Conservation (phyloP, 2,329 filamentous ascomycete genomes). For the Zymoseptoria passerinii region DNA sequence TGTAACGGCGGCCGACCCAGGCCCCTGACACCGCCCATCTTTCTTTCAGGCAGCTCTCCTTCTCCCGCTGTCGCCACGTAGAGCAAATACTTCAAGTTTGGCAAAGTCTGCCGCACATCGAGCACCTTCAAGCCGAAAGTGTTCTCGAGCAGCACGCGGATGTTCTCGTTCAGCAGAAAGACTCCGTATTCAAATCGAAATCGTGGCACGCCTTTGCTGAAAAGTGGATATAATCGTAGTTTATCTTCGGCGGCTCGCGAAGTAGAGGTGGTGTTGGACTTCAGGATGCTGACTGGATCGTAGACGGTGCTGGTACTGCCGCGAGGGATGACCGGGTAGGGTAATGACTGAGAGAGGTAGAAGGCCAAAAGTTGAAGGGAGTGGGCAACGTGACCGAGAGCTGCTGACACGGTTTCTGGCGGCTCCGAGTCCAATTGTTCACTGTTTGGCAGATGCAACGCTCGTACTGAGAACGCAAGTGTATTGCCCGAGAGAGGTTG, state of each 20-base stretch:
- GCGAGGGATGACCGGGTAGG: constrained; percentile 66
- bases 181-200: constrained; percentile 95
- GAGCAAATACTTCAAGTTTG: constrained; percentile 86
- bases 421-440: constrained; percentile 57
- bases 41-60: constrained; percentile 49
- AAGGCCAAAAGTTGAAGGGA: constrained; percentile 68
- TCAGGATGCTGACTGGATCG: constrained; percentile 54
- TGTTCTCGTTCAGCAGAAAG: constrained; percentile 93
- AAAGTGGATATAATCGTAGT: constrained; percentile 63
- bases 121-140: constrained; percentile 67
- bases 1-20: constrained; percentile 27
- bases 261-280: constrained; percentile 17
- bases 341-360: constrained; percentile 70
- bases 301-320: constrained; percentile 68
- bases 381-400: constrained; percentile 70
- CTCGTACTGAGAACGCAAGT: constrained; percentile 76
- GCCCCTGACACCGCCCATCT: constrained; percentile 46
- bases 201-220: constrained; percentile 57
- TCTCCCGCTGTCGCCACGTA: constrained; percentile 81
- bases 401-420: constrained; percentile 69
- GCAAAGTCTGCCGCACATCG: constrained; percentile 84
- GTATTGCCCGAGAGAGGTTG: constrained; percentile 55
- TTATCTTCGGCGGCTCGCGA: constrained; percentile 16
- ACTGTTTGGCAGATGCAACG: constrained; percentile 70
- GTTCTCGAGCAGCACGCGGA: constrained; percentile 59